Base-by-base conservation (phyloP, 331 rosid genomes). In the Ulmus americana region DNA sequence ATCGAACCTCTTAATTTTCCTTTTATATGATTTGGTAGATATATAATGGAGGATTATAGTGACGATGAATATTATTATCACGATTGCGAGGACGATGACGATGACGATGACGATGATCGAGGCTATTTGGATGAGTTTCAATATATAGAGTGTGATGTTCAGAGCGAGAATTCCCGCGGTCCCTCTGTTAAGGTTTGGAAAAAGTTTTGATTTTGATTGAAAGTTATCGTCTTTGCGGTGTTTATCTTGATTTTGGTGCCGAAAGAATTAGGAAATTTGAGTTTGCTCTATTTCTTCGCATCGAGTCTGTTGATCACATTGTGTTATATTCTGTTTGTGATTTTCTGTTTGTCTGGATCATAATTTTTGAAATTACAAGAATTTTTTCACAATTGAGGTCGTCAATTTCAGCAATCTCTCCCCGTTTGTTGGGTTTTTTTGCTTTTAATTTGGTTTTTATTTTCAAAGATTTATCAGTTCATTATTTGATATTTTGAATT, bases 41-140 rank as follows among this genome's bases (percentile, higher is more conserved):
- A 9, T 45, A 40, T 39, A n/a, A 70, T 70, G 81, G 70, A 48
- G 54, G 77, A 65, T 44, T 71, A 47, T 55, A 14, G 66, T 45
- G 74, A 61, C 48, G 70, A 71, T 4, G 70, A 68, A 16, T 68
- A 13, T 41, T 49, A 48, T 35, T 43, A 69, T 39, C 13, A 55
- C 59, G 68, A 69, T 0, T 65, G 45, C 0, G 65, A 14, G 11
- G 40, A 57, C 6, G 63, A 57, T 12, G 77, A 51, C 2, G 67
- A 15, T n/a, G 68, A 42, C 4, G 55, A 56, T 55, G 45, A 50
- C 39, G 62, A 38, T 13, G 40, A 47, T 53, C 3, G 42, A 43
- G 51, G 49, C 48, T 49, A 49, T 12, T 39, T 38, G n/a, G 64
- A 45, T 39, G 69, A 40, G 15, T 41, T 60, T 16, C 50, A 45